Base-by-base conservation (phyloP, 805 yeast genomes). In the Maudiozyma pseudohumilis region DNA sequence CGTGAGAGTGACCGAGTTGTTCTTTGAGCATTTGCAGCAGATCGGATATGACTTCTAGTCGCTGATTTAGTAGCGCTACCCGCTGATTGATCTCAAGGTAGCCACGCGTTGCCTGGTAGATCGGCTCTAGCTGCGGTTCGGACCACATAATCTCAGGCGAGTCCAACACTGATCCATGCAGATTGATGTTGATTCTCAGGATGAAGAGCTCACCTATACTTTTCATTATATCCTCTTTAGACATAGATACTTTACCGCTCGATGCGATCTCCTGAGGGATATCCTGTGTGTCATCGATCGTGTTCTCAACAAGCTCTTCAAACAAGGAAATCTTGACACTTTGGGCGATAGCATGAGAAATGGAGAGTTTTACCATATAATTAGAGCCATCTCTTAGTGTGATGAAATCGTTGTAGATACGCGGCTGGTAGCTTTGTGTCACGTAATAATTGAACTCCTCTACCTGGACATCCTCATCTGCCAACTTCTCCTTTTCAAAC, bases 71-170 rank as follows among this genome's bases (percentile, higher is more conserved):
- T 40, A 92, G 65, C 19, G 87, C 80, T 0, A 89, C 97, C 34
- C 98, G 67, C 61, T 89, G 97, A 55, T 88, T 88, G 49, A 92
- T 92, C 54, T 92, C 98, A 44, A 92, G 61, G 59, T 89, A 89
- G 1, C 96, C 96, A 57, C 97, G 75, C 2, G 95, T 87, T 0
- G 97, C 96, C 59, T 88, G 96, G 61, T 92, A 92, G 37, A 89
- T 87, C 1, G 98, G 98, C 56, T 92, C 98, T 43, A 92, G 67
- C 53, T 88, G 96, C 2, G 98, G 98, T 58, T 92, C 97, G 0
- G 96, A 77, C 98, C 98, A 92, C 96, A 92, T 87, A 41, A 92
- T 74, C 59, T 92, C 98, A 1, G 98, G 98, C 2, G 95, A 84
- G 58, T 92, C 98, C 43, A 92, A 66, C 20, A 92, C 94, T 0